Evolutionary conservation across 306 rosid species (phyloP).

Genomic region (Styphnolobium japonicum): DNA sequence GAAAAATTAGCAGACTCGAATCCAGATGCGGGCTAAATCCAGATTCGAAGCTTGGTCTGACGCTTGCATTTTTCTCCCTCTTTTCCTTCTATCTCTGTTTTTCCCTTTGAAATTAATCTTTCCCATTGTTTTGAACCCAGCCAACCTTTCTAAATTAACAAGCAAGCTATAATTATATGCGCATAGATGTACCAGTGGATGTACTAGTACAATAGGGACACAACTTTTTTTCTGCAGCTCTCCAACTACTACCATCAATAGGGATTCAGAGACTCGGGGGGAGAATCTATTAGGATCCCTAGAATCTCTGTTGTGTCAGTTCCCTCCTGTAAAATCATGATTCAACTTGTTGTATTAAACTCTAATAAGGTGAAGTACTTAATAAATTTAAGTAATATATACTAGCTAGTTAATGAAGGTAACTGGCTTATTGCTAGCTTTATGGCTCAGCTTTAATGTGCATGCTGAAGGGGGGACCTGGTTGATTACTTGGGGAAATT

Average conservation of each 20-base stretch:
- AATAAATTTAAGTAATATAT: not conserved
- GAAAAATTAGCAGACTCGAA: conserved; percentile 19
- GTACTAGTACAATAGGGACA: conserved; percentile 19
- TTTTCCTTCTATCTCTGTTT: not conserved
- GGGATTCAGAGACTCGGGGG: conserved; percentile 30
- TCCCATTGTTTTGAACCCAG: conserved; percentile 30
- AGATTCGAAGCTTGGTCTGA: conserved; percentile 40
- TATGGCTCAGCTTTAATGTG: conserved; percentile 38
- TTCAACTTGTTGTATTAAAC: conserved; percentile 5
- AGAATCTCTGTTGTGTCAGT: conserved; percentile 35
- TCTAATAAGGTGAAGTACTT: conserved; percentile 2
- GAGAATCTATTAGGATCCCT: conserved; percentile 39
- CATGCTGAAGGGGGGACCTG: conserved; percentile 41
- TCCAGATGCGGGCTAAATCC: conserved; percentile 23
- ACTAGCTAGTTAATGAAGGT: not conserved
- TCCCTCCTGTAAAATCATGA: conserved; percentile 28
- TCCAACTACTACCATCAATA: conserved; percentile 33
- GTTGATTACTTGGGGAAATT: conserved; percentile 37
- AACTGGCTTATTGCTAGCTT: not conserved
- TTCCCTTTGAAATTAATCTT: conserved; percentile 12
- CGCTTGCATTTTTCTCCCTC: conserved; percentile 6
- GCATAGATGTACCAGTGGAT: too few relatives aligned
- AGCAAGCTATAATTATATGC: not conserved
- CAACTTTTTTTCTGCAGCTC: conserved; percentile 38
- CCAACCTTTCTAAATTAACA: not conserved